Conservation (phyloP, 2,329 filamentous ascomycete genomes). For the Cytospora piceicola region DNA sequence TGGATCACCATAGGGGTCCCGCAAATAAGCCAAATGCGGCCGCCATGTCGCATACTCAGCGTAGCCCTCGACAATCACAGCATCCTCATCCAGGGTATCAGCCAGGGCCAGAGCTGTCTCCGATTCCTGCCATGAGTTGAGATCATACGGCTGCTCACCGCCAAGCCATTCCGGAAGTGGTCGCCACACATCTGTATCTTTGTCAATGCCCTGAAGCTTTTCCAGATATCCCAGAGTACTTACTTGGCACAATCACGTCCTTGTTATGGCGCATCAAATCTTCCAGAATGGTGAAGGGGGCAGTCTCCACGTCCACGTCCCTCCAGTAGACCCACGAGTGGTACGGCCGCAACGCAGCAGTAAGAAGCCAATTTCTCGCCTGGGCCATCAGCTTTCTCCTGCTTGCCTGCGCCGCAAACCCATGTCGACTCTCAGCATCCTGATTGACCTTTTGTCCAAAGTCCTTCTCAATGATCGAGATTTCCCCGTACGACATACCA, state of each 20-base stretch:
- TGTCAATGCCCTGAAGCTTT: constrained; percentile 10
- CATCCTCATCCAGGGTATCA: constrained; percentile 94
- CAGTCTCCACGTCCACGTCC: constrained; percentile 97
- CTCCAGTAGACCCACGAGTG: constrained; percentile 99
- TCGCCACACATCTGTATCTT: constrained; percentile 86
- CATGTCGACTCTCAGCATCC: constrained; percentile 95
- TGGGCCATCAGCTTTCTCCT: constrained; percentile 97
- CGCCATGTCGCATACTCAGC: constrained; percentile 99
- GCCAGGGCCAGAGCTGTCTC: constrained; percentile 93
- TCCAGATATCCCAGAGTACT: constrained; percentile 45
- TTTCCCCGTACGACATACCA: constrained; percentile 87
- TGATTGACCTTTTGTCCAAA: constrained; percentile 98
- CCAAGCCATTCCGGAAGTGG: constrained; percentile 99
- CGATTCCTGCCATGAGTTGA: constrained; percentile 99
- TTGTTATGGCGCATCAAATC: constrained; percentile 99
- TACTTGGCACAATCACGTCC: constrained; percentile 97
- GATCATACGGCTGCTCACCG: constrained; percentile 95
- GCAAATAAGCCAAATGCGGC: constrained; percentile 92
- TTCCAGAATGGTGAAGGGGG: constrained; percentile 93
- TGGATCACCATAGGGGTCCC: constrained; percentile 94
- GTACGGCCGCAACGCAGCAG: constrained; percentile 87
- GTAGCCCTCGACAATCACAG: constrained; percentile 98
- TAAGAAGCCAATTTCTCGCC: constrained; percentile 94
- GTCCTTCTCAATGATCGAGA: constrained; percentile 97
- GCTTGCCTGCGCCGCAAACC: constrained; percentile 93